A percentile compares a stretch with the other conserved stretches of the same genome.
Conservation (phyloP, 2,329 filamentous ascomycete species). For the Berkeleyomyces basicola region DNA sequence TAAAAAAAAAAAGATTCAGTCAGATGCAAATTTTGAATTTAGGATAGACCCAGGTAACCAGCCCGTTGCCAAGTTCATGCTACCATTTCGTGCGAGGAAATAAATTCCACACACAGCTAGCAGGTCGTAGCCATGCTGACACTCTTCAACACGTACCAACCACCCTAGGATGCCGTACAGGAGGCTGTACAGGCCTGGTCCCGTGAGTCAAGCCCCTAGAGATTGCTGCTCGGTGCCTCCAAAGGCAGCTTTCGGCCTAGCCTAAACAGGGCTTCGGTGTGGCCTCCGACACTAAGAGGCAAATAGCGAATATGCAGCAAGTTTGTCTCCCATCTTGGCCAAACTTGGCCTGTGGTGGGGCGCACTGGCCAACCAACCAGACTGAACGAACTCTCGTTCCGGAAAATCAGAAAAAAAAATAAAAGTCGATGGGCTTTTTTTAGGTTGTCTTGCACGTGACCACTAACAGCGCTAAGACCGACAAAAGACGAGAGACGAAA, state of each 20-base stretch:
- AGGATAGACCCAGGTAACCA: not conserved
- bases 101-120: not conserved
- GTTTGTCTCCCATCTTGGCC: not conserved
- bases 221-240: not conserved
- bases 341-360: not conserved
- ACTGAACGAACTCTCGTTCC: constrained; percentile 2
- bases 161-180: not conserved
- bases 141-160: not conserved
- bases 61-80: not conserved
- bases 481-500: not conserved
- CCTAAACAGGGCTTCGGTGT: not conserved
- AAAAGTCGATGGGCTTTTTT: not conserved
- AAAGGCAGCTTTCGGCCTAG: not conserved
- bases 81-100: not conserved
- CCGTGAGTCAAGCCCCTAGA: not conserved
- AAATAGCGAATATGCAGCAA: not conserved
- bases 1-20: not conserved
- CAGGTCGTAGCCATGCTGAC: too few species aligned
- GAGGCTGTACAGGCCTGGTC: not conserved
- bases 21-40: not conserved
- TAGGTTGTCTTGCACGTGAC: not conserved
- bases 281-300: constrained; percentile 1
- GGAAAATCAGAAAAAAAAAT: constrained; percentile 24
- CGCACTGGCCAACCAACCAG: not conserved
- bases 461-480: not conserved